Base-by-base conservation (phyloP, 805 yeast genomes). In the Ogataea paraovalis region DNA sequence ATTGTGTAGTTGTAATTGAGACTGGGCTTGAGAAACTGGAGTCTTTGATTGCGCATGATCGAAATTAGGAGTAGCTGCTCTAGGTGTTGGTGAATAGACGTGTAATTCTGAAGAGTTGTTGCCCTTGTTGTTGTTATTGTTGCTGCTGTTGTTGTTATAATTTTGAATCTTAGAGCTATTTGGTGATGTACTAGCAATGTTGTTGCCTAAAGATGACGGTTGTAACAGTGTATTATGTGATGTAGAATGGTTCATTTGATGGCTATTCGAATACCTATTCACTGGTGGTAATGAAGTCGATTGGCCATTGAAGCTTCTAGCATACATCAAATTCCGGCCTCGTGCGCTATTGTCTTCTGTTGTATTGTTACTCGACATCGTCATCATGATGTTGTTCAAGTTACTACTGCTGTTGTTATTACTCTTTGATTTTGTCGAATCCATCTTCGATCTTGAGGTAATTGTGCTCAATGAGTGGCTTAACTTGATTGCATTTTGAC, bases 401-500 rank as follows among this genome's bases (percentile, higher is more conserved):
- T 18, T 45, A 44, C n/a, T 44, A 8, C 16, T 46, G 43, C 18
- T 45, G 28, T 33, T 39, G 22, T 42, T 32, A 22, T 45, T 34
- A 22, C 41, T 39, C 19, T 53, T 58, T 42, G 33, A n/a, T 48
- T 53, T 58, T 39, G 32, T 47, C 25, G 53, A 49, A 41, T 62
- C 66, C 16, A 54, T 36, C 41, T 52, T 57, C 13, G 58, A 47
- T 43, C 66, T 53, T 34, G 53, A 57, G 4, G 61, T 53, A 9
- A 62, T 61, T 3, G 66, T 61, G 45, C 56, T 55, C 44, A 62
- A 42, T 9, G 66, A 59, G 38, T 63, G 60, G 41, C 56, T 58
- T 46, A 63, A 44, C 52, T 61, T 62, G n/a, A 61, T 53, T 25
- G 60, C 57, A 48, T 57, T 57, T 47, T 54, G 60, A 21, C 60